Base-by-base conservation (phyloP, 2,329 filamentous ascomycete species). In the Cordyceps cicadae region DNA sequence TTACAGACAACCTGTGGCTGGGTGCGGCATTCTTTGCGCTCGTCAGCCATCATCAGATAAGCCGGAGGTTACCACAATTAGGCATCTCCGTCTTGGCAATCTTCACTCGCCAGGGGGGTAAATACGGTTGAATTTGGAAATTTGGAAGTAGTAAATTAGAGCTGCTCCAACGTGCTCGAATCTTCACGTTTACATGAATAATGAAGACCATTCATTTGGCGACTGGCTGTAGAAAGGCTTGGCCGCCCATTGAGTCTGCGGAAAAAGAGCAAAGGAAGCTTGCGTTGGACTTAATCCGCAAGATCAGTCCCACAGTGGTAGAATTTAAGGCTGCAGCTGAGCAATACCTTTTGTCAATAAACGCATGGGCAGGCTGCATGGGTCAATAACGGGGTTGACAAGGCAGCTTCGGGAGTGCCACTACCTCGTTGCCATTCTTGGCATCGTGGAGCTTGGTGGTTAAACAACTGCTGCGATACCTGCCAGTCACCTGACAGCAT, bases 71-170 rank as follows among this genome's bases (percentile, higher is more conserved):
- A 48, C 53, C n/a, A 15, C n/a, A 34, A 55, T 14, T 1, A 26
- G 41, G 11, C 11, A 55, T 5, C 52, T 43, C 52, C 52, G 45
- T 24, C 39, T 54, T 45, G 52, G 52, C 63, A 67, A 76, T 45
- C 69, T 74, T 3, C 83, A 37, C 66, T 83, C 81, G 6, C 74
- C 85, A 6, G 70, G 24, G 19, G 51, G 37, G 12, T 43, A 12
- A 82, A 43, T 76, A 78, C 3, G 76, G 81, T 34, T n/a, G n/a
- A n/a, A n/a, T n/a, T n/a, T n/a, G n/a, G n/a, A 29, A 29, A 29
- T 29, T 29, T 29, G 29, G 3, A 29, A 8, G 6, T 6, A 29
- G 5, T 29, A 7, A 5, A 4, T 29, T 29, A 7, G 17, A n/a
- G 8, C n/a, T 29, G 29, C 41, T 15, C 6, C 41, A n/a, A 43